Base-by-base conservation (phyloP, 2,329 filamentous ascomycete species). In the Pseudogymnoascus sp. region DNA sequence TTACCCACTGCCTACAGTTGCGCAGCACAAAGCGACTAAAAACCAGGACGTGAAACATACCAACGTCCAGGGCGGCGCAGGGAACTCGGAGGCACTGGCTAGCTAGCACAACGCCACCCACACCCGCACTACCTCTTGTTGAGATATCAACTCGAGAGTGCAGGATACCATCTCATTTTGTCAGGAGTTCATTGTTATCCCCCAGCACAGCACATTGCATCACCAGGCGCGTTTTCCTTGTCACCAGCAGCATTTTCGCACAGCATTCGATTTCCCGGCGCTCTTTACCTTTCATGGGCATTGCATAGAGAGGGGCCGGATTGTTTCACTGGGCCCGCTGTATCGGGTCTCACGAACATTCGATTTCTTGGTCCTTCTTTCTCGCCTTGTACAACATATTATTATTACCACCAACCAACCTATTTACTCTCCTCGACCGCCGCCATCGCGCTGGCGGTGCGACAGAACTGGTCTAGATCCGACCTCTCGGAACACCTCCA, bases 1-100 rank as follows among this genome's bases (percentile, higher is more conserved):
- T 14, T 79, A 76, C n/a, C 70, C 64, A 71, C 77, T 78, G 70
- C 81, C 78, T 34, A 60, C 56, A 21, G 6, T 14, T 37, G 56
- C 11, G 6, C 56, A 60, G 56, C 56, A 53, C 3, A 53, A 53
- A 28, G 14, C 44, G 44, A 28, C 75, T 74, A 53, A 69, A 42
- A 2, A 81, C 69, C 0, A 74, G 72, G 5, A 75, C 72, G 12
- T 71, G 72, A 1, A 81, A 71, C 12, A 72, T 73, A 25, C 73
- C 69, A 11, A 75, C 78, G 42, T 71, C 69, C 8, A 80, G 69
- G 3, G 78, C 76, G 0, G 78, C 73, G 68, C 76, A 80, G 66
- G 79, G 80, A 38, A 38, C 31, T 60, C 56, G 31, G 56, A 60
- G 56, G 56, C 31, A 23, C 36, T 60, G 36, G 56, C 31, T 21